A percentile compares a stretch with the other conserved stretches of the same genome.
These are phyloP conservation scores for Lyophyllum atratum DNA, from an alignment of 768 basidiomycete species.

Conservation along the genomic window DNA sequence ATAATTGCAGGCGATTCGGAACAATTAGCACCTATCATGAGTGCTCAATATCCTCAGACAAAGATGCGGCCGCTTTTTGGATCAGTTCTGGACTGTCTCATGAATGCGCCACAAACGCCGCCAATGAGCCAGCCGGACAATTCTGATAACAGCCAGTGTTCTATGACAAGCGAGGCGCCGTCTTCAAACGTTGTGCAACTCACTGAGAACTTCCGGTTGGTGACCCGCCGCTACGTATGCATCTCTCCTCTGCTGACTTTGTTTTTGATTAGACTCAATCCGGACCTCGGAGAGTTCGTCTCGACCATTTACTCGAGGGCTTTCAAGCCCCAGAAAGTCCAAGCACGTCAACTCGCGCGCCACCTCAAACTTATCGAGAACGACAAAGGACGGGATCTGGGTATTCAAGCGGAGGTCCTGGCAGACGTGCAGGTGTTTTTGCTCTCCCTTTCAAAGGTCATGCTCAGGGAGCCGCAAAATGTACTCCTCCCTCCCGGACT, in stretches of 20 bases:
- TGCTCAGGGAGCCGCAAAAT: conserved; percentile 41
- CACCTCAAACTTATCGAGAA: conserved; percentile 31
- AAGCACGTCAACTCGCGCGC: conserved; percentile 39
- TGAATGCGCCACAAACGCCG: conserved; percentile 25
- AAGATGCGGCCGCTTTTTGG: conserved; percentile 44
- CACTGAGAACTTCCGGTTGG: conserved; percentile 52
- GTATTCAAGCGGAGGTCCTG: conserved; percentile 24
- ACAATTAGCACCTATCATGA: conserved; percentile 52
- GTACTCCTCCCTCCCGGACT: conserved; percentile 30
- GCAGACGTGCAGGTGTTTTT: conserved; percentile 37
- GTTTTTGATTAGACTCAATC: conserved; percentile 39
- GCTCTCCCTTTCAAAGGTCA: conserved; percentile 42
- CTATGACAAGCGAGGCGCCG: conserved; percentile 4
- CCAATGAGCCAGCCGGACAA: conserved; percentile 1
- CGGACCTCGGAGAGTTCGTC: conserved; percentile 55
- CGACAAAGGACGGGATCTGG: conserved; percentile 19
- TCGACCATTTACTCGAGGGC: conserved; percentile 51
- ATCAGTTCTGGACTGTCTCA: conserved; percentile 48
- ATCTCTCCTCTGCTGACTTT: neutral
- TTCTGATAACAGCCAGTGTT: conserved; percentile 6
- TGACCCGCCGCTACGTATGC: neutral
- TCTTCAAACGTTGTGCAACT: conserved; percentile 44
- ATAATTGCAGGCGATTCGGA: conserved; percentile 55
- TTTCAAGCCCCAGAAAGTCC: conserved; percentile 50
- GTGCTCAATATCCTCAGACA: conserved; percentile 44